Evolutionary conservation across 2,329 filamentous ascomycete species (phyloP), one percentile per base, ranked within the genome.

Genomic region (Dendrostoma leiphaemia): DNA sequence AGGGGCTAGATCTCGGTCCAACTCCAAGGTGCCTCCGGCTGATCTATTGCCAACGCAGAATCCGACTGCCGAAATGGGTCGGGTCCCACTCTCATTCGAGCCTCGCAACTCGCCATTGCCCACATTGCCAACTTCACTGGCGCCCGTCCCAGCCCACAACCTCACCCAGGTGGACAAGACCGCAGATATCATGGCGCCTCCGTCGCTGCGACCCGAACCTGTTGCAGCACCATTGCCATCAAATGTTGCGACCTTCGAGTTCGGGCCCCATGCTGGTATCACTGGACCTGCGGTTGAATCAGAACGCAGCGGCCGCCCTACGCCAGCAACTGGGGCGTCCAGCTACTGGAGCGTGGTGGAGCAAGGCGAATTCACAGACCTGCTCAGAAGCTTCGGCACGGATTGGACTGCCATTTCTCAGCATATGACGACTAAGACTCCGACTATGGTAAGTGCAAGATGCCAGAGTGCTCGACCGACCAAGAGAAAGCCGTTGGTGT

Each of bases 331-430:
- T 19, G 51, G 86, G 60, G 83, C 87, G 13, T 91, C 88, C 1
- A 93, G 89, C 69, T 94, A 94, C 68, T 94, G 90, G 90, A 93
- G 89, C 63, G 89, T 93, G 21, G 88, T 87, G 1, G 90, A 94
- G 71, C 80, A 87, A 51, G 87, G 80, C 44, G 89, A 92, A 64
- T 94, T 94, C 69, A 85, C 86, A 32, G 81, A 79, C 53, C 78
- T 91, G 54, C 76, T 94, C 44, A 80, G 78, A 48, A 81, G 90
- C 51, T 93, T 91, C 71, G 90, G 90, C 54, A 90, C 86, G 15
- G 89, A 94, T 66, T 94, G 89, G 83, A 74, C 75, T 46, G 82
- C 81, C 4, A 93, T 93, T 69, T 87, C 90, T 37, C 78, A 78
- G 48, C 84, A 90, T 63, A 91, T 94, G 87, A 86, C 87, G 47